Evolutionary conservation across 2,329 filamentous ascomycete genomes (phyloP), one percentile per base, ranked within the genome.

Genomic region (Fusarium sp.): DNA sequence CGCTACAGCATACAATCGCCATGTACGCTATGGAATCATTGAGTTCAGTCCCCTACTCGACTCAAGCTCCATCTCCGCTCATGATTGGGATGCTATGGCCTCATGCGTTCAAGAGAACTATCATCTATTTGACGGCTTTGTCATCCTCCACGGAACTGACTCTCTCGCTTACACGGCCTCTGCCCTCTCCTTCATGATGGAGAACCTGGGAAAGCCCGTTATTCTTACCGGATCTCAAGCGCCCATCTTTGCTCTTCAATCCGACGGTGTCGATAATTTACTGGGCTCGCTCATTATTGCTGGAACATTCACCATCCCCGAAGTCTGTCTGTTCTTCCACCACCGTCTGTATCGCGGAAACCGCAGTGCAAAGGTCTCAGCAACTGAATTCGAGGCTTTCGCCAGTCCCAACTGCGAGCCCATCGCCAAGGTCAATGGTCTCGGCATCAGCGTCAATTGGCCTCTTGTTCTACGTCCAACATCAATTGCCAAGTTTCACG

Each of bases 271-370:
- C 40, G 94, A 97, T 82, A 98, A 97, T 77, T 87, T 98, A 15
- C 88, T 97, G 8, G 93, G 93, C 23, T 95, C 93, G 3, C 87
- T 97, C 77, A 94, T 97, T 77, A 92, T 97, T 60, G 95, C 95
- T 6, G 94, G 94, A 37, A 96, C 96, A 66, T 97, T 97, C 78
- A 92, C 94, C 83, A 93, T 98, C 63, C 94, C 95, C 1, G 95
- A 97, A 80, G 95, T 98, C 57, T 95, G 93, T 79, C 87, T 98
- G 38, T 97, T 97, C 84, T 98, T 98, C 86, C 93, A 96, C 81
- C 93, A 97, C 83, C 93, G 91, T 73, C 88, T 98, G 23, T 97
- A 95, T 83, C 90, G 95, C 30, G 95, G 95, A 18, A 97, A 97
- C 81, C 87, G 95, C 65, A 91, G 93, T 13, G 96, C 93, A 69